Evolutionary conservation across 2,329 filamentous ascomycete species (phyloP).

Genomic region (Reticulascus tulasneorum): DNA sequence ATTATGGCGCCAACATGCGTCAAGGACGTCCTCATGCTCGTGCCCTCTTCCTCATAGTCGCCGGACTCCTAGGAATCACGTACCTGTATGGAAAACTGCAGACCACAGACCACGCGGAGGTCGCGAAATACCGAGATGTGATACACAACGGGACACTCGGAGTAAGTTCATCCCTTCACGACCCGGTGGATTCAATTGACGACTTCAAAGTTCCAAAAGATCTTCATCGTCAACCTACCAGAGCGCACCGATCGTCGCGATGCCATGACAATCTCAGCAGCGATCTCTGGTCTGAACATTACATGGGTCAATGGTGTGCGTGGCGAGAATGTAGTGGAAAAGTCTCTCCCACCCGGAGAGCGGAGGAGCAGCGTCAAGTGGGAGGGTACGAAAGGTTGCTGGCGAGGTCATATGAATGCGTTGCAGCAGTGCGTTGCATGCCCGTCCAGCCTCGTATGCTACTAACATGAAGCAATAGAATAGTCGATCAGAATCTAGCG

Average conservation of each 20-base stretch:
- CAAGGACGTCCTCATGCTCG: too few relatives aligned
- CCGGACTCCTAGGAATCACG: too few relatives aligned
- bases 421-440: slow-evolving; percentile 23
- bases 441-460: too few relatives aligned
- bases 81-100: too few relatives aligned
- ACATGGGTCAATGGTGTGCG: slow-evolving; percentile 43
- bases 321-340: slow-evolving; percentile 32
- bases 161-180: slow-evolving; percentile 1
- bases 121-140: too few relatives aligned
- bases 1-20: too few relatives aligned
- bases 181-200: too few relatives aligned
- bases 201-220: slow-evolving; percentile 41
- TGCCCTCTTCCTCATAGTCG: too few relatives aligned
- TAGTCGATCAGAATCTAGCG: slow-evolving; percentile 40
- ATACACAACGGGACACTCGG: slow-evolving; percentile 9
- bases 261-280: slow-evolving; percentile 42
- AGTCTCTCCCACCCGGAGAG: slow-evolving; percentile 30
- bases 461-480: too few relatives aligned
- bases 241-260: slow-evolving; percentile 48
- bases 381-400: slow-evolving; percentile 26
- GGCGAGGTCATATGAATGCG: slow-evolving; percentile 36
- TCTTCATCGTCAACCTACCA: slow-evolving; percentile 49
- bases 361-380: slow-evolving; percentile 25
- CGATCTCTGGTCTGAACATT: slow-evolving; percentile 38
- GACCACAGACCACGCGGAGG: too few relatives aligned